Percentiles rank a stretch among this genome's conserved stretches.
These are phyloP conservation scores for Stagonosporopsis rhizophila DNA, from an alignment of 2,329 filamentous ascomycete species.

Conservation along the genomic window DNA sequence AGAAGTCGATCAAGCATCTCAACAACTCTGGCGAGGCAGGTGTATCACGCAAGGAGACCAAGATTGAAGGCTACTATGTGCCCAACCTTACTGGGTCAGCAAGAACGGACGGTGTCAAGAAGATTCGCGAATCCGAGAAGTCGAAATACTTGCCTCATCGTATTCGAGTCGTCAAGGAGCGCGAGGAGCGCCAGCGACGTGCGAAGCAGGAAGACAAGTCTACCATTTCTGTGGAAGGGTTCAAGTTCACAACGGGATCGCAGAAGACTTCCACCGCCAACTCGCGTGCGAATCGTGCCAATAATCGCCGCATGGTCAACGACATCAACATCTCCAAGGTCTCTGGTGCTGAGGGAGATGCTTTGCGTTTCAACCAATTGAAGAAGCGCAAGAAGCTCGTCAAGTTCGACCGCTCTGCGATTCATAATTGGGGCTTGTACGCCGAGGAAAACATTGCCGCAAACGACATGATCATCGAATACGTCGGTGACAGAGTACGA, in stretches of 20 bases:
- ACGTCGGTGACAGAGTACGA: slow-evolving; percentile 95
- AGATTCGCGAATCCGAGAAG: slow-evolving; percentile 96
- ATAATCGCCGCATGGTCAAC: slow-evolving; percentile 91
- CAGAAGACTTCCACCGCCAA: slow-evolving; percentile 86
- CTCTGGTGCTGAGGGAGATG: slow-evolving; percentile 79
- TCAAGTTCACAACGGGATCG: slow-evolving; percentile 71
- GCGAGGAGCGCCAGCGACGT: slow-evolving; percentile 87
- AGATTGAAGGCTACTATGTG: slow-evolving; percentile 77
- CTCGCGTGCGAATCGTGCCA: slow-evolving; percentile 91
- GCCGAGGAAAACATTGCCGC: slow-evolving; percentile 96
- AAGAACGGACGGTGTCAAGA: slow-evolving; percentile 90
- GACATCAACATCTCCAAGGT: slow-evolving; percentile 94
- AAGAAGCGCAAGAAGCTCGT: slow-evolving; percentile 99
- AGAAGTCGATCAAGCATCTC: slow-evolving; percentile 74
- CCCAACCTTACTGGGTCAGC: slow-evolving; percentile 85
- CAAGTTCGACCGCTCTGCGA: slow-evolving; percentile 95
- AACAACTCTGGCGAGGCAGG: slow-evolving; percentile 66
- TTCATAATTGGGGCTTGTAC: slow-evolving; percentile 98
- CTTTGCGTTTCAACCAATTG: slow-evolving; percentile 96
- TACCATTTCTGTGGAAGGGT: slow-evolving; percentile 44
- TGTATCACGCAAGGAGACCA: slow-evolving; percentile 59
- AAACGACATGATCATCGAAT: slow-evolving; percentile 99
- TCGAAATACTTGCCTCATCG: slow-evolving; percentile 98
- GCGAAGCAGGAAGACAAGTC: slow-evolving; percentile 66
- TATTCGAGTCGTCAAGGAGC: slow-evolving; percentile 90